These are phyloP conservation scores for Calocera viscosa DNA, from an alignment of 768 basidiomycete species.

Conservation along the genomic window DNA sequence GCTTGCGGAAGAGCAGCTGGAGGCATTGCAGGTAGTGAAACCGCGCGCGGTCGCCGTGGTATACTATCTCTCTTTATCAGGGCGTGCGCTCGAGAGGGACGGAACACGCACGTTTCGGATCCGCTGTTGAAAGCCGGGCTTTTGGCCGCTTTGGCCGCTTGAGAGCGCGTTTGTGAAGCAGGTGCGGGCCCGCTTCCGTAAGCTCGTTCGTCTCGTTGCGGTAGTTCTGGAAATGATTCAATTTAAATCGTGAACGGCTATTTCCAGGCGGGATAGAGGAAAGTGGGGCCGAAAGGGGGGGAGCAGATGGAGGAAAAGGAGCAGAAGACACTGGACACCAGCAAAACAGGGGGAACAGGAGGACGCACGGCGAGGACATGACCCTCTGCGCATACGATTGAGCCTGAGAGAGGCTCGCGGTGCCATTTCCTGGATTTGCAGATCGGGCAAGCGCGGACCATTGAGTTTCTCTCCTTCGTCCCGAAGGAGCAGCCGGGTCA, in stretches of 20 bases:
- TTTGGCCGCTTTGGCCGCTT: conserved; percentile 47
- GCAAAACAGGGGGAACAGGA: neutral
- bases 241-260: too few species aligned
- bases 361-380: neutral
- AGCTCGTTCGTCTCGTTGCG: conserved; percentile 64
- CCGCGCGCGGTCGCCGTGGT: conserved; percentile 65
- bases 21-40: conserved; percentile 75
- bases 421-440: conserved; percentile 3
- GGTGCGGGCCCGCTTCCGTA: conserved; percentile 50
- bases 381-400: neutral
- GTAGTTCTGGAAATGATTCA: conserved; percentile 70
- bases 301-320: too few species aligned
- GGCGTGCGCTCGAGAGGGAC: neutral
- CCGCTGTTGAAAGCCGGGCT: conserved; percentile 37
- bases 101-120: conserved; percentile 45
- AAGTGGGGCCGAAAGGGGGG: too few species aligned
- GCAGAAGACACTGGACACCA: too few species aligned
- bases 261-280: too few species aligned
- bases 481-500: too few species aligned
- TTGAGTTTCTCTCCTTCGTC: neutral
- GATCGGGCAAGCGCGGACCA: neutral
- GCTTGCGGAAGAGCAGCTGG: conserved; percentile 68
- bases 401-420: conserved; percentile 1
- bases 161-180: conserved; percentile 50
- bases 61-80: conserved; percentile 39